Base-by-base conservation (phyloP, 441 rosid species). In the Pelargonium citronellum region DNA sequence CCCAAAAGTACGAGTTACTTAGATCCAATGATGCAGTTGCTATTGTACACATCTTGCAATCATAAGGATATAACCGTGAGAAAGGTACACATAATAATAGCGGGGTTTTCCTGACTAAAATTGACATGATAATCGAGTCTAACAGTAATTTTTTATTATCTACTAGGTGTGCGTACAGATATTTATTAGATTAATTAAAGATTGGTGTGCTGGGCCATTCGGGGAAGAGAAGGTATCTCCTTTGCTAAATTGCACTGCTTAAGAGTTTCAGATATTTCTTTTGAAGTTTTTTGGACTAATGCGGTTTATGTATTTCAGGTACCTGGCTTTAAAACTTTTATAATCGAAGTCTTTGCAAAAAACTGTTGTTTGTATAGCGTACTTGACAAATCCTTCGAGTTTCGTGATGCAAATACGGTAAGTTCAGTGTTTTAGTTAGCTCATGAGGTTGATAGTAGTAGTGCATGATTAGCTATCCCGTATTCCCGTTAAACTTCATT, bases 361-460 rank as follows among this genome's bases (percentile, higher is more conserved):
- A 63, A 75, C 63, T 75, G 79, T 71, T 75, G 79, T 68, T 63
- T 75, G 75, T 63, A 71, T 41, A 75, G 79, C 13, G 75, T 75
- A 39, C 79, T 75, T 13, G 79, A 75, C 71, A 75, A 68, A 34
- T 75, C 79, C 39, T 75, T 75, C 11, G 79, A 75, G 72, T 75
- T 75, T 55, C 75, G 51, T 47, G 79, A 75, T 75, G 79, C 79
- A 67, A 75, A 75, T 64, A 67, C 79, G 7, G 79, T 75, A 75
- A 75, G 79, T 64, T 46, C 17, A 9, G 65, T 19, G 4, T 57
- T 55, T 10, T 30, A 22, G 2, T 55, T 30, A 51, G 51, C 43
- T 17, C 44, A 47, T 12, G 55, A 13, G 5, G 55, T 47, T 47
- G 55, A 47, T 47, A 47, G 15, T n/a, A 47, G 6, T 47, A 47